phyloP scores from a whole-genome alignment of 257 asterid genomes.

The Solanum habrochaites region DNA sequence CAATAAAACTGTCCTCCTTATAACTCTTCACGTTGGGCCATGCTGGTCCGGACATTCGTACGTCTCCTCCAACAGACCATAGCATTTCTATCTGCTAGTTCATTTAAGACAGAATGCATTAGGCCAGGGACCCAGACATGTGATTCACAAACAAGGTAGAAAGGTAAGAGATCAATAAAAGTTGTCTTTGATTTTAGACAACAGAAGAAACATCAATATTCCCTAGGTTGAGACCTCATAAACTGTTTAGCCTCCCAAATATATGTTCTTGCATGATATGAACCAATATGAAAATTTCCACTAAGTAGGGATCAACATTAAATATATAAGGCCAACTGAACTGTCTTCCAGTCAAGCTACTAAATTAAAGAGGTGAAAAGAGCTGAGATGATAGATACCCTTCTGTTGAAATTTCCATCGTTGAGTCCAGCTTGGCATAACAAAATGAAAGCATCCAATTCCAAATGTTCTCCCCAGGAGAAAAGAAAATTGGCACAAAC shows the following conservation, averaged over 20 bases:
- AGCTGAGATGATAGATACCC: conserved; percentile 38
- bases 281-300: neutral
- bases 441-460: conserved; percentile 34
- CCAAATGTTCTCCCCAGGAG: conserved; percentile 38
- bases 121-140: neutral
- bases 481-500: neutral
- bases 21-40: conserved; percentile 53
- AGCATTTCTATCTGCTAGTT: conserved; percentile 23
- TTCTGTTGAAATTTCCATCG: conserved; percentile 41
- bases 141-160: neutral
- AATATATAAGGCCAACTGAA: neutral
- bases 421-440: conserved; percentile 34
- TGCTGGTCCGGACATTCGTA: conserved; percentile 36
- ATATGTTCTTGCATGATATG: neutral
- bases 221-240: neutral
- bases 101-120: neutral
- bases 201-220: neutral
- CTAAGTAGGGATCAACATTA: neutral
- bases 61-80: conserved; percentile 24
- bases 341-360: neutral
- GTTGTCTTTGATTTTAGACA: neutral
- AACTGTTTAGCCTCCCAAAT: neutral
- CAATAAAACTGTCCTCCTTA: conserved; percentile 51
- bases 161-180: neutral
- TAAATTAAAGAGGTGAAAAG: neutral